phyloP scores from a whole-genome alignment of 129 eudicot genomes.

The Artemisia argyi region DNA sequence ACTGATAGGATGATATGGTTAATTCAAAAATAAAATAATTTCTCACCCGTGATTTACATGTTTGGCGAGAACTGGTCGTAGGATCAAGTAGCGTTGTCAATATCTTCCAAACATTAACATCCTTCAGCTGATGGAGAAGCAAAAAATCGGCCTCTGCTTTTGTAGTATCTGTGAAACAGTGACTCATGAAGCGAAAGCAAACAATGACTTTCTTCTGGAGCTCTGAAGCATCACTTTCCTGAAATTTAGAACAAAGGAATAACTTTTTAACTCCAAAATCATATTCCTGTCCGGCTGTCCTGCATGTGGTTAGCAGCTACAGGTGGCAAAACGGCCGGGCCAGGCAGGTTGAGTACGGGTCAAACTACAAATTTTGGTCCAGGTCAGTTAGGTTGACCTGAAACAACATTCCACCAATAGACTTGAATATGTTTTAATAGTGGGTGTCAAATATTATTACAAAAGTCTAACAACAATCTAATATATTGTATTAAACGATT shows the following conservation, averaged over 20 bases:
- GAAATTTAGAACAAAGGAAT: conserved; percentile 16
- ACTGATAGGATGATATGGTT: neutral
- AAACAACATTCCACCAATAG: too few relatives aligned
- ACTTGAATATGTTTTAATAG: neutral
- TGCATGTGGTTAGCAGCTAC: conserved; percentile 10
- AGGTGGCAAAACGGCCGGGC: neutral
- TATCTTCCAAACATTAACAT: conserved; percentile 84
- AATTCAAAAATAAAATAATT: neutral
- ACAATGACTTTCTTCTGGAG: conserved; percentile 56
- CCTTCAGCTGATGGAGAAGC: conserved; percentile 83
- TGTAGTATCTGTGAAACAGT: conserved; percentile 71
- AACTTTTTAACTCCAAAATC: neutral
- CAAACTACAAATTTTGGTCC: neutral
- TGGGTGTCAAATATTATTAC: too few relatives aligned
- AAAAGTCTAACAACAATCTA: neutral
- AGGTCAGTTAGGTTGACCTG: neutral
- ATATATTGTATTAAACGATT: too few relatives aligned
- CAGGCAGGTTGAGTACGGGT: neutral
- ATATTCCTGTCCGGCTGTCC: conserved; percentile 11
- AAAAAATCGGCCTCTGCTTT: conserved; percentile 80
- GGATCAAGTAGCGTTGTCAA: conserved; percentile 69
- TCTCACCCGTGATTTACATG: conserved; percentile 59
- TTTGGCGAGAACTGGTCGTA: conserved; percentile 53
- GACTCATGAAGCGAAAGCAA: conserved; percentile 77
- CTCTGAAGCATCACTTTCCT: conserved; percentile 73